Percentiles rank a stretch among this genome's conserved stretches.
Conservation (phyloP, 2,329 filamentous ascomycete genomes). For the Teratosphaeria gauchensis region DNA sequence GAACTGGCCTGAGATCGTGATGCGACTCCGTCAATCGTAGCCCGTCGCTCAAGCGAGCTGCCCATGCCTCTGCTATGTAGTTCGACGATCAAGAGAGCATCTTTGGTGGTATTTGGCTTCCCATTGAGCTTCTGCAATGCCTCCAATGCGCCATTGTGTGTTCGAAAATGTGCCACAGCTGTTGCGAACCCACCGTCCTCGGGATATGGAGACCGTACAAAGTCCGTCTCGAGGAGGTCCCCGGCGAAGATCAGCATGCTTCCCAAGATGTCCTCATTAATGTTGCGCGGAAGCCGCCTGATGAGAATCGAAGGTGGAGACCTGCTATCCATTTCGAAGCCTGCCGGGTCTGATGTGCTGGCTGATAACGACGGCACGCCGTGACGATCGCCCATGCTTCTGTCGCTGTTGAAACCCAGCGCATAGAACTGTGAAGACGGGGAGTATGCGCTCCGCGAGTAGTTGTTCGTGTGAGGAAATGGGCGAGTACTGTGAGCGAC, state of each 20-base stretch:
- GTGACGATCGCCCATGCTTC: conserved; percentile 1
- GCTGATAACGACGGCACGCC: conserved; percentile 18
- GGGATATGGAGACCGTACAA: conserved; percentile 44
- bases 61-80: conserved; percentile 32
- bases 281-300: conserved; percentile 51
- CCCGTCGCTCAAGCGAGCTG: conserved; percentile 30
- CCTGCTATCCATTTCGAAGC: conserved; percentile 11
- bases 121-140: conserved; percentile 51
- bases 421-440: not conserved
- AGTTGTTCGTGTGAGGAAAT: not conserved
- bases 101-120: conserved; percentile 51
- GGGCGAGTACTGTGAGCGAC: not conserved
- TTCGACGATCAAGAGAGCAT: conserved; percentile 50
- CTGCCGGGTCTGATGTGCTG: conserved; percentile 15
- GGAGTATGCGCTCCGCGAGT: not conserved
- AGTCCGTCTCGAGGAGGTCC: conserved; percentile 50
- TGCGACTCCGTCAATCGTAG: conserved; percentile 43
- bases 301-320: conserved; percentile 39
- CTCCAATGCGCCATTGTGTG: conserved; percentile 48
- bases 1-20: conserved; percentile 36
- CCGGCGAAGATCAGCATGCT: conserved; percentile 58
- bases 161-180: conserved; percentile 50
- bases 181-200: conserved; percentile 49
- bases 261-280: conserved; percentile 47
- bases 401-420: not conserved